phyloP scores from a whole-genome alignment of 2,329 filamentous ascomycete genomes.

The Thelonectria discophora region DNA sequence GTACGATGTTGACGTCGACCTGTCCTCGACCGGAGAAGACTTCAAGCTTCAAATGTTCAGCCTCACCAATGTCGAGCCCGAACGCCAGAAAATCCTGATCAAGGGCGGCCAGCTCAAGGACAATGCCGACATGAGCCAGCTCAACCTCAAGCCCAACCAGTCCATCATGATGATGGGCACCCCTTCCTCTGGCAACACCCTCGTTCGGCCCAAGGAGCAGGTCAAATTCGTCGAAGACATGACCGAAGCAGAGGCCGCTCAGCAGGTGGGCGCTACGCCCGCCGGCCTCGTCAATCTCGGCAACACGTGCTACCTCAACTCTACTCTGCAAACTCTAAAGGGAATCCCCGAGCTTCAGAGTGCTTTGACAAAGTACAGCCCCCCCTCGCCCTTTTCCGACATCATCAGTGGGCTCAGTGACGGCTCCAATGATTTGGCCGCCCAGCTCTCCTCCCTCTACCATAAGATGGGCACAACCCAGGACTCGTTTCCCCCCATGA shows the following conservation, averaged over 20 bases:
- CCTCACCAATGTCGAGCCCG: slow-evolving; percentile 93
- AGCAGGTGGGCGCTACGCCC: slow-evolving; percentile 83
- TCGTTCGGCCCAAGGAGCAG: slow-evolving; percentile 79
- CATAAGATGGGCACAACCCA: slow-evolving; percentile 90
- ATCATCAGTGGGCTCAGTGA: slow-evolving; percentile 46
- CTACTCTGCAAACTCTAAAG: slow-evolving; percentile 90
- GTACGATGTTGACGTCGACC: slow-evolving; percentile 92
- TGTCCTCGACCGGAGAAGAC: slow-evolving; percentile 83
- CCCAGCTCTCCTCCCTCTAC: slow-evolving; percentile 83
- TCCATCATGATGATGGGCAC: slow-evolving; percentile 97
- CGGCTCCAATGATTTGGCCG: slow-evolving; percentile 71
- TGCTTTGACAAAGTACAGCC: slow-evolving; percentile 70
- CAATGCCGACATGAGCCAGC: slow-evolving; percentile 84
- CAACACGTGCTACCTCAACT: slow-evolving; percentile 99
- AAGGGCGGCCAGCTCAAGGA: slow-evolving; percentile 96
- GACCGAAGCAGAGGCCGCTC: slow-evolving; percentile 91
- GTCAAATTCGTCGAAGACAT: slow-evolving; percentile 96
- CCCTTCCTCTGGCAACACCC: slow-evolving; percentile 68
- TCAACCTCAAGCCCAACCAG: slow-evolving; percentile 87
- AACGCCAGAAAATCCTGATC: slow-evolving; percentile 94
- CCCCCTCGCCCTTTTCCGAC: slow-evolving; percentile 55
- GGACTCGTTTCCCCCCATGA: slow-evolving; percentile 82
- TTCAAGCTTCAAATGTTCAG: slow-evolving; percentile 97
- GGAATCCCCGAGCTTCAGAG: slow-evolving; percentile 91
- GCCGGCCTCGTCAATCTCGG: slow-evolving; percentile 91